A percentile compares a stretch with the other conserved stretches of the same genome.
These are phyloP conservation scores for Solanum sitiens DNA, from an alignment of 257 asterid genomes.

Conservation along the genomic window DNA sequence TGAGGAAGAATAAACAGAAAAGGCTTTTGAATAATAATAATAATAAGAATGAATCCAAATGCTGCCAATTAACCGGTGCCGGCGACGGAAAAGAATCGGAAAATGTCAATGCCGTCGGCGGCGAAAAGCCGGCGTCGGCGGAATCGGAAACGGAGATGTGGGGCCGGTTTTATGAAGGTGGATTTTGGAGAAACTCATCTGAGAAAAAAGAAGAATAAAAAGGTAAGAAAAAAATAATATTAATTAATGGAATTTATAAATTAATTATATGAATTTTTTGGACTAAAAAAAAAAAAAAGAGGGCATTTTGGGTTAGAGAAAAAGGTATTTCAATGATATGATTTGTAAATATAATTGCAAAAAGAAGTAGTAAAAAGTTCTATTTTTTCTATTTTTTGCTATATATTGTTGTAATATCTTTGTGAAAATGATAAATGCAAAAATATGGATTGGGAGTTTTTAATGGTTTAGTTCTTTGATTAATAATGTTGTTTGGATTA, in stretches of 20 bases:
- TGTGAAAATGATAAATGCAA: neutral
- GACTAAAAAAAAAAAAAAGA: neutral
- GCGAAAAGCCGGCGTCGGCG: slow-evolving; percentile 1
- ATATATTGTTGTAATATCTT: neutral
- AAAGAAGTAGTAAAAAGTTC: neutral
- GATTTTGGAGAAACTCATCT: slow-evolving; percentile 75
- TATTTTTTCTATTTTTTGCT: neutral
- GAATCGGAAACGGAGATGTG: slow-evolving; percentile 58
- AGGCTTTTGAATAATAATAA: slow-evolving; percentile 9
- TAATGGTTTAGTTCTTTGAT: neutral
- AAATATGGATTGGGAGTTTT: neutral
- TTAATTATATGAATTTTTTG: neutral
- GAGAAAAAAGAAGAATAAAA: slow-evolving; percentile 16
- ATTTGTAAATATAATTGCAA: neutral
- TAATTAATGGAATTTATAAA: neutral
- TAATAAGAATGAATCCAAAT: neutral
- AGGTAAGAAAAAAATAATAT: neutral
- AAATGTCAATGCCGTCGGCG: neutral
- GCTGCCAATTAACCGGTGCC: no score
- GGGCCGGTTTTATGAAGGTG: slow-evolving; percentile 54
- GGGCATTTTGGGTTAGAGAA: neutral
- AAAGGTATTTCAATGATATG: neutral
- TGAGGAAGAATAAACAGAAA: slow-evolving; percentile 22
- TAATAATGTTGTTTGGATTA: neutral
- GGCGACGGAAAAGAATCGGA: neutral